Percentiles rank a stretch among this genome's conserved stretches.
These are phyloP conservation scores for Skeletonema tropicum DNA, from an alignment of 108 stramenopile genomes.

Conservation along the genomic window DNA sequence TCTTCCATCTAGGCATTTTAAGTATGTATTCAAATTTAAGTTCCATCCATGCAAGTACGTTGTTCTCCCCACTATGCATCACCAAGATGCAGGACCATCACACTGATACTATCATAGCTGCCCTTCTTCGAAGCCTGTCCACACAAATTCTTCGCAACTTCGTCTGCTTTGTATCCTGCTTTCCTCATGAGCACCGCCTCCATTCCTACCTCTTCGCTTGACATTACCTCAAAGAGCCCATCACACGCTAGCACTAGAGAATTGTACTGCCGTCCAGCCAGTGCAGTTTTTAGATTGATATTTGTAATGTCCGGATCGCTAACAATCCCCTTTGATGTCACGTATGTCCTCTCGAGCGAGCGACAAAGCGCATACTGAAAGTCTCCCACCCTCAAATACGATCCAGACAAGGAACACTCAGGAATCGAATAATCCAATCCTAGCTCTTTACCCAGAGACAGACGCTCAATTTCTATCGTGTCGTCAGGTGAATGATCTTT, in stretches of 20 bases:
- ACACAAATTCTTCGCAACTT: slow-evolving; percentile 71
- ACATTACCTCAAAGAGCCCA: slow-evolving; percentile 85
- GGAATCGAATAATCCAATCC: slow-evolving; percentile 73
- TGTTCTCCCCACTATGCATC: not conserved
- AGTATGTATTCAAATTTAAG: no score
- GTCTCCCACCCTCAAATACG: slow-evolving; percentile 65
- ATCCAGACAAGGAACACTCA: slow-evolving; percentile 53
- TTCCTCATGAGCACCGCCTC: slow-evolving; percentile 61
- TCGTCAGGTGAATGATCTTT: slow-evolving; percentile 75
- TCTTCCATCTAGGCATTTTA: no score
- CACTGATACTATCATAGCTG: slow-evolving; percentile 78
- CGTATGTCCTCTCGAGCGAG: slow-evolving; percentile 71
- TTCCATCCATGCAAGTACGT: no score
- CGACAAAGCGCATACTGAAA: slow-evolving; percentile 75
- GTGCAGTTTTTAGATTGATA: slow-evolving; percentile 23
- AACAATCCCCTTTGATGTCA: slow-evolving; percentile 80
- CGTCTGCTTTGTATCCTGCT: slow-evolving; percentile 54
- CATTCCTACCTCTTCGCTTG: slow-evolving; percentile 68
- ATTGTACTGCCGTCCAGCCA: slow-evolving; percentile 48
- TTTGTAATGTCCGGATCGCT: slow-evolving; percentile 65
- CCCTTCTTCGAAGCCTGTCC: slow-evolving; percentile 76
- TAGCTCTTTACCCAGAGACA: slow-evolving; percentile 47
- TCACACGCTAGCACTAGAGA: slow-evolving; percentile 70
- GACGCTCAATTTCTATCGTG: slow-evolving; percentile 57
- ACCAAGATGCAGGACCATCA: slow-evolving; percentile 69